phyloP scores from a whole-genome alignment of 1,284 basidiomycete genomes.

The Sporisorium exsertum region DNA sequence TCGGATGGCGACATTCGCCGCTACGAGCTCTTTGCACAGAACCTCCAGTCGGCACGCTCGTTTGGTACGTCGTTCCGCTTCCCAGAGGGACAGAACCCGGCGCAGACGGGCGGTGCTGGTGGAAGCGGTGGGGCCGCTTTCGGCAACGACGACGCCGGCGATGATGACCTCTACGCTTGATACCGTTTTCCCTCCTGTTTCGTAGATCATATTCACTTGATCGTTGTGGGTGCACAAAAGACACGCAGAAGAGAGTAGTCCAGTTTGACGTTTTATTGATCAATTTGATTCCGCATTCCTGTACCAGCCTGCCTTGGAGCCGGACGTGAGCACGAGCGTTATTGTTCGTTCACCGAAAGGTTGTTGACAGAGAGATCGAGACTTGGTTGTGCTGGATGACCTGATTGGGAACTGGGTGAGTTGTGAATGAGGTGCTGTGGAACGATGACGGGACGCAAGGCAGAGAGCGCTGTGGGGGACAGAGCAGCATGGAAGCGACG shows the following conservation, averaged over 20 bases:
- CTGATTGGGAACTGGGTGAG: no score
- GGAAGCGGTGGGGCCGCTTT: conserved; percentile 80
- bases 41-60: conserved; percentile 63
- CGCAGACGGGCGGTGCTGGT: conserved; percentile 51
- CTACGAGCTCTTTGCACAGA: conserved; percentile 73
- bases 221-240: conserved; percentile 6
- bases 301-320: not conserved
- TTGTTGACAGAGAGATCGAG: no score
- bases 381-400: no score
- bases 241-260: not conserved
- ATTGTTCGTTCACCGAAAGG: no score
- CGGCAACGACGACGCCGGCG: conserved; percentile 81
- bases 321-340: no score
- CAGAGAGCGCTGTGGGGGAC: no score
- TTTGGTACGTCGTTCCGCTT: conserved; percentile 93
- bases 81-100: conserved; percentile 77
- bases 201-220: conserved; percentile 7
- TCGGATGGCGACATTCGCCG: conserved; percentile 85
- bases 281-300: conserved; percentile 1
- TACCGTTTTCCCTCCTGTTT: not conserved
- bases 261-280: not conserved
- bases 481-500: no score
- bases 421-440: no score
- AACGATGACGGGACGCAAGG: no score
- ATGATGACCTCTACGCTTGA: conserved; percentile 74